Evolutionary conservation across 139 green algal genomes (phyloP).

Genomic region (Ettlia oleoabundans): DNA sequence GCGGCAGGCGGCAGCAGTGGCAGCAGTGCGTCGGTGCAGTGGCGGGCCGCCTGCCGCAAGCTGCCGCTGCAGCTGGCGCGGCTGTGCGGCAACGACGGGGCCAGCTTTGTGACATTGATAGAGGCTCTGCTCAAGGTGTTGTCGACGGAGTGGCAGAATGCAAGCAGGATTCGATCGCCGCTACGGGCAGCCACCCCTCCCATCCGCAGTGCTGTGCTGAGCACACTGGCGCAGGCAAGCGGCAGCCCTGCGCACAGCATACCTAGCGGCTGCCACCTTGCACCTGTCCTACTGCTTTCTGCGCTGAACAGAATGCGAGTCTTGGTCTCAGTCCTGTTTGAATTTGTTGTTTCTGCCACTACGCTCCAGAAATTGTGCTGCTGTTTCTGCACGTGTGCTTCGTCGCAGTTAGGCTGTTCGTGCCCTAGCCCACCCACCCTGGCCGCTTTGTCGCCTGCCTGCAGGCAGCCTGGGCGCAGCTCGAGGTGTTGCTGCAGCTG

Average conservation of each 20-base stretch:
- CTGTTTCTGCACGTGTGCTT: too few species aligned
- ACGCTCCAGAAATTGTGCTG: too few species aligned
- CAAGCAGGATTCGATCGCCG: neutral
- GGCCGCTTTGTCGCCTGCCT: neutral
- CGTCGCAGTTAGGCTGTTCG: too few species aligned
- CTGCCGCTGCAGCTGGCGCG: constrained; percentile 26
- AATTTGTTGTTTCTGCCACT: too few species aligned
- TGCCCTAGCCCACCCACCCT: neutral
- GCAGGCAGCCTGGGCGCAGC: constrained; percentile 8
- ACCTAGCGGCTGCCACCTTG: neutral
- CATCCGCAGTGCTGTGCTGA: neutral
- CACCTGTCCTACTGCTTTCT: neutral
- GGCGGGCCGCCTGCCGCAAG: constrained; percentile 9
- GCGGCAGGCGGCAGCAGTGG: neutral
- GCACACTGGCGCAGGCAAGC: constrained; percentile 16
- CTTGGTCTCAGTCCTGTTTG: too few species aligned
- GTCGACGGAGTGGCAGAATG: neutral
- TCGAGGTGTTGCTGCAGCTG: constrained; percentile 20
- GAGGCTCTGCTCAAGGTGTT: neutral
- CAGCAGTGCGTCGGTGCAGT: neutral
- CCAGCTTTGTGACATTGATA: neutral
- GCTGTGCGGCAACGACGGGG: constrained; percentile 8
- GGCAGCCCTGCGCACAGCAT: too few species aligned
- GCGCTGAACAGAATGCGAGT: too few species aligned
- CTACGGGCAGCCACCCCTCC: neutral